Percentiles rank a stretch among this genome's conserved stretches.
These are phyloP conservation scores for Ambrosia artemisiifolia DNA, from an alignment of 129 eudicot genomes.

Conservation along the genomic window DNA sequence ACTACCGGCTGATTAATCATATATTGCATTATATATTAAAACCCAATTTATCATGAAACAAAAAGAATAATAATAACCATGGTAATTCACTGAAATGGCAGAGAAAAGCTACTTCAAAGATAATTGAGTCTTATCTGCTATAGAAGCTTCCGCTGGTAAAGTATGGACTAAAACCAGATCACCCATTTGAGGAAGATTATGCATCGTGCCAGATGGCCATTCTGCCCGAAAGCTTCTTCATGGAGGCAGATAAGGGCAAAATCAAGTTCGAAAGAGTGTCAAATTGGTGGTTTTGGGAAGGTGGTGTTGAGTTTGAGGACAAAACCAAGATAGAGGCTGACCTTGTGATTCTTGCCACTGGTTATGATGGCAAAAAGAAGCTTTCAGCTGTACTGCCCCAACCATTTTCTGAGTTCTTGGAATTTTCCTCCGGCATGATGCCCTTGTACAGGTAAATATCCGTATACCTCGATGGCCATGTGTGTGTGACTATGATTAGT, in stretches of 20 bases:
- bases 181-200: slow-evolving; percentile 93
- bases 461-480: too few species aligned
- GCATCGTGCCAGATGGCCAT: slow-evolving; percentile 95
- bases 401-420: slow-evolving; percentile 57
- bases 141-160: slow-evolving; percentile 85
- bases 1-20: too few species aligned
- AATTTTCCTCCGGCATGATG: slow-evolving; percentile 60
- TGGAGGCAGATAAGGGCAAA: slow-evolving; percentile 72
- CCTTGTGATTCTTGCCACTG: slow-evolving; percentile 76
- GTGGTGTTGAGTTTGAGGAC: slow-evolving; percentile 78
- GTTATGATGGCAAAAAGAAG: slow-evolving; percentile 84
- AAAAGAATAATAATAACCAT: too few species aligned
- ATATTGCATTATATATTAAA: too few species aligned
- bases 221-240: slow-evolving; percentile 71
- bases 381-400: slow-evolving; percentile 58
- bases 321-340: slow-evolving; percentile 73
- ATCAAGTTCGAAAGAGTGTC: slow-evolving; percentile 60
- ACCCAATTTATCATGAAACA: too few species aligned
- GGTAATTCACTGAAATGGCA: too few species aligned
- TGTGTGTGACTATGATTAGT: too few species aligned
- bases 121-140: slow-evolving; percentile 68
- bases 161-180: slow-evolving; percentile 84
- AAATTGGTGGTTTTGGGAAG: slow-evolving; percentile 86
- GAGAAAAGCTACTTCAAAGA: slow-evolving; percentile 59
- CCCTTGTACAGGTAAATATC: slow-evolving; percentile 65